A percentile compares a stretch with the other conserved stretches of the same genome.
phyloP scores from a whole-genome alignment of 1,284 basidiomycete species.

The Heterobasidion occidentale region DNA sequence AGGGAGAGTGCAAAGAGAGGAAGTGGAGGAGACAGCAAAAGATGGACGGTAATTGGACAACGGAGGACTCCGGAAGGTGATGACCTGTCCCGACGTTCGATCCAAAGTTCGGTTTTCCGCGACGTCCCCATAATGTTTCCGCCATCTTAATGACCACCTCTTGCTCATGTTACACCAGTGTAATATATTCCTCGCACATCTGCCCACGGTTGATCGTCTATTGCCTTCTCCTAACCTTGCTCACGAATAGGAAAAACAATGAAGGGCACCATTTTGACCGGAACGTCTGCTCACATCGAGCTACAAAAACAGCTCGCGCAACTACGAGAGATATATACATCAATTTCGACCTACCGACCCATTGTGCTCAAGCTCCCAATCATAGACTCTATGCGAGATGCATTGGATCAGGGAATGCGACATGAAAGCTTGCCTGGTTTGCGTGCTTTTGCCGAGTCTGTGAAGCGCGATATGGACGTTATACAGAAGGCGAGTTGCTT shows the following conservation, averaged over 20 bases:
- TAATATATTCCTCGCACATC: too few relatives aligned
- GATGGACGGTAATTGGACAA: not conserved
- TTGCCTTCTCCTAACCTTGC: too few relatives aligned
- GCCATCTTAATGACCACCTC: not conserved
- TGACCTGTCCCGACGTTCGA: not conserved
- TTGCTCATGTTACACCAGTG: not conserved
- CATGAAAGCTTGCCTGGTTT: conserved; percentile 42
- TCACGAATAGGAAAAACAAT: too few relatives aligned
- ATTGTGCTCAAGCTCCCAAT: conserved; percentile 38
- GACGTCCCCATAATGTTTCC: not conserved
- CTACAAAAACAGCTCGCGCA: conserved; percentile 7
- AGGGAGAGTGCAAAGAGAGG: conserved; percentile 1
- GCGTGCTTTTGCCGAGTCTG: conserved; percentile 38
- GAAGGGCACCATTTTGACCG: too few relatives aligned
- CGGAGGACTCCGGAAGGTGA: conserved; percentile 4
- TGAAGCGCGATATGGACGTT: conserved; percentile 39
- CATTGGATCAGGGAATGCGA: conserved; percentile 10
- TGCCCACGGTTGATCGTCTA: too few relatives aligned
- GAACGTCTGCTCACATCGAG: conserved; percentile 7
- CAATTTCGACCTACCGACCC: conserved; percentile 38
- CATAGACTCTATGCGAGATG: conserved; percentile 46
- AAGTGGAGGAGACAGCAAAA: conserved; percentile 1
- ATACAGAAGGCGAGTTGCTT: conserved; percentile 40
- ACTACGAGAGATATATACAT: conserved; percentile 28
- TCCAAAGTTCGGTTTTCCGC: not conserved